phyloP scores from a whole-genome alignment of 257 asterid species.

The Rubia yunnanensis region DNA sequence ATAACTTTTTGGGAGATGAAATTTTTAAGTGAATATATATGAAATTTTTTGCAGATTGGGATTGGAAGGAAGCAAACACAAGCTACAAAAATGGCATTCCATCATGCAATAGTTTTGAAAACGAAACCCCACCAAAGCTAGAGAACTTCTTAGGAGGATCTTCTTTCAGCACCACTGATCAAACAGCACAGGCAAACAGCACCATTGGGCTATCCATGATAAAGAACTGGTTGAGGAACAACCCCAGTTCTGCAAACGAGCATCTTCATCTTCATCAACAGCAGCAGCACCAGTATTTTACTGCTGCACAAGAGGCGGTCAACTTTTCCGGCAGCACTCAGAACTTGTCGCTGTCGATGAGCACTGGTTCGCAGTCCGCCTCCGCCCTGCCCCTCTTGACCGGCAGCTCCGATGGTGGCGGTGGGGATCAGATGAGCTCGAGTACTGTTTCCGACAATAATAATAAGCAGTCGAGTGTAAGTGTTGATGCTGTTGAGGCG shows the following conservation, averaged over 20 bases:
- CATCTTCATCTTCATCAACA: slow-evolving; percentile 9
- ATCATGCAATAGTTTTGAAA: slow-evolving; percentile 34
- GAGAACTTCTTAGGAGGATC: slow-evolving; percentile 53
- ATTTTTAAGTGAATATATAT: no score
- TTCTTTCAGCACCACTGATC: slow-evolving; percentile 11
- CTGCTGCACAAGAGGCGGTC: slow-evolving; percentile 5
- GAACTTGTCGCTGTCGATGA: slow-evolving; percentile 64
- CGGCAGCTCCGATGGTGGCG: slow-evolving; percentile 1
- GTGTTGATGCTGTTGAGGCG: slow-evolving; percentile 32
- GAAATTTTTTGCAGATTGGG: slow-evolving; percentile 49
- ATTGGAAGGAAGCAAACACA: slow-evolving; percentile 24
- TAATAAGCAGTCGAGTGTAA: slow-evolving; percentile 21
- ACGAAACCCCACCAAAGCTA: slow-evolving; percentile 38
- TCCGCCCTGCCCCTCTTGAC: slow-evolving; percentile 19
- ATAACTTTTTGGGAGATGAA: no score
- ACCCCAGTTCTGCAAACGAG: slow-evolving; percentile 14
- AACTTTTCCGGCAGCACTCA: slow-evolving; percentile 12
- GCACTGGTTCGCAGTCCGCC: slow-evolving; percentile 42
- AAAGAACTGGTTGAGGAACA: slow-evolving; percentile 66
- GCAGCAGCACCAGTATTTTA: slow-evolving; percentile 1
- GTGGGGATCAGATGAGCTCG: slow-evolving; percentile 17
- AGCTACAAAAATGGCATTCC: slow-evolving; percentile 19
- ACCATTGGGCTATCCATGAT: slow-evolving; percentile 73
- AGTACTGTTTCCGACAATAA: slow-evolving; percentile 17
- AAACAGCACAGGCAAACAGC: slow-evolving; percentile 16